These are phyloP conservation scores for Clavispora asparagi DNA, from an alignment of 805 yeast species.

Conservation along the genomic window DNA sequence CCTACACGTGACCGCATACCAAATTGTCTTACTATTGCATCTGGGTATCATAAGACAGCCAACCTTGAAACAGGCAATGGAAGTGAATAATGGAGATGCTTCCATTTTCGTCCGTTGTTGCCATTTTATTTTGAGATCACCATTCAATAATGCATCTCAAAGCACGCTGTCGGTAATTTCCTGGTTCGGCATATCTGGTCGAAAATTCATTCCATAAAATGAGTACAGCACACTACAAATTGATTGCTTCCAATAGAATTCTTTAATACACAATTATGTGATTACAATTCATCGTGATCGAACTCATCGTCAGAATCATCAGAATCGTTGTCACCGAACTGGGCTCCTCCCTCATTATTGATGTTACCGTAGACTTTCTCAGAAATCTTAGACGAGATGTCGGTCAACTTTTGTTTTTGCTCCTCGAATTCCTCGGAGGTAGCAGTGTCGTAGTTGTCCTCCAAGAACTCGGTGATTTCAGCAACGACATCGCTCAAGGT, in stretches of 20 bases:
- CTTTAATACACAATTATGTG: not conserved
- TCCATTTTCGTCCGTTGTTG: not conserved
- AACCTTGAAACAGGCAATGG: not conserved
- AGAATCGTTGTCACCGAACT: slow-evolving; percentile 39
- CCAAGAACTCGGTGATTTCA: slow-evolving; percentile 80
- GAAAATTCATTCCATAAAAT: not conserved
- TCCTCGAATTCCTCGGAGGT: slow-evolving; percentile 91
- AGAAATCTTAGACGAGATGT: slow-evolving; percentile 87
- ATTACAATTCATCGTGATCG: slow-evolving; percentile 42
- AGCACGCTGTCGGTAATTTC: not conserved
- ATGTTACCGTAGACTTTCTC: slow-evolving; percentile 64
- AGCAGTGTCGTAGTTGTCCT: slow-evolving; percentile 75
- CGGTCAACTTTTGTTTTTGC: slow-evolving; percentile 76
- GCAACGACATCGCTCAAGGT: slow-evolving; percentile 78
- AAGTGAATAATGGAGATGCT: not conserved
- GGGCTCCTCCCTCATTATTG: slow-evolving; percentile 38
- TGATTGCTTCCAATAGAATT: not conserved
- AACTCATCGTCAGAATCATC: slow-evolving; percentile 41
- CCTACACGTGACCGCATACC: not conserved
- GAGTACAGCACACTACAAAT: not conserved
- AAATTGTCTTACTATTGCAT: not conserved
- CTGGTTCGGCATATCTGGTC: not conserved
- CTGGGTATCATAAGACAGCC: not conserved
- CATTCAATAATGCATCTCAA: not conserved
- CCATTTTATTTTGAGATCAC: not conserved